These are phyloP conservation scores for Phytophthora pluvialis DNA, from an alignment of 352 stramenopile species.

Conservation along the genomic window DNA sequence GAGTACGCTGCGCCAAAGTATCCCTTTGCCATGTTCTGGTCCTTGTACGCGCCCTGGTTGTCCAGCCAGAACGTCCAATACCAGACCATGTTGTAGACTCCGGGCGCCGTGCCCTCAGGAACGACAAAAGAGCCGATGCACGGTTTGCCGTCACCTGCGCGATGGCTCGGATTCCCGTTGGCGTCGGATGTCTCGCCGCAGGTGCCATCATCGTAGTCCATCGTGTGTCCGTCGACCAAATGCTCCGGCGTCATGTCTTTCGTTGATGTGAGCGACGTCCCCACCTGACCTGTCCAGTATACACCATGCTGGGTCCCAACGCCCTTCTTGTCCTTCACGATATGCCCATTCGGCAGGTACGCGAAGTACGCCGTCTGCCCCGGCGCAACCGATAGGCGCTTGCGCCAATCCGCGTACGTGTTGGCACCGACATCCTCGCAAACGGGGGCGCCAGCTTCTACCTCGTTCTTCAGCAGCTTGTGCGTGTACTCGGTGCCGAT, in stretches of 20 bases:
- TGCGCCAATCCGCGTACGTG: conserved; percentile 66
- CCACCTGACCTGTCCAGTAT: conserved; percentile 64
- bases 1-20: conserved; percentile 77
- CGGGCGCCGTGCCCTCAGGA: conserved; percentile 46
- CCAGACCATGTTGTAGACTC: conserved; percentile 72
- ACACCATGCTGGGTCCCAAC: conserved; percentile 62
- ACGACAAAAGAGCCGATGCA: conserved; percentile 65
- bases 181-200: conserved; percentile 61
- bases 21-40: conserved; percentile 53
- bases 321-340: conserved; percentile 75
- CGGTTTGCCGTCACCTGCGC: conserved; percentile 63
- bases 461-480: conserved; percentile 76
- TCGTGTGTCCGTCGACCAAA: conserved; percentile 52
- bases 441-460: conserved; percentile 52
- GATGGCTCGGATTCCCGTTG: conserved; percentile 47
- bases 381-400: conserved; percentile 46
- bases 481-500: conserved; percentile 69
- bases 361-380: conserved; percentile 55
- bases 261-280: conserved; percentile 49
- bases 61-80: conserved; percentile 78
- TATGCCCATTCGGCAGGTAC: conserved; percentile 67
- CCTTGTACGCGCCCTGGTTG: conserved; percentile 52
- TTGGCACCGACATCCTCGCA: conserved; percentile 54
- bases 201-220: conserved; percentile 66
- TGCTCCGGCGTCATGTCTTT: conserved; percentile 54